Evolutionary conservation across 2,329 filamentous ascomycete genomes (phyloP).

Genomic region (Thielaviopsis populi): DNA sequence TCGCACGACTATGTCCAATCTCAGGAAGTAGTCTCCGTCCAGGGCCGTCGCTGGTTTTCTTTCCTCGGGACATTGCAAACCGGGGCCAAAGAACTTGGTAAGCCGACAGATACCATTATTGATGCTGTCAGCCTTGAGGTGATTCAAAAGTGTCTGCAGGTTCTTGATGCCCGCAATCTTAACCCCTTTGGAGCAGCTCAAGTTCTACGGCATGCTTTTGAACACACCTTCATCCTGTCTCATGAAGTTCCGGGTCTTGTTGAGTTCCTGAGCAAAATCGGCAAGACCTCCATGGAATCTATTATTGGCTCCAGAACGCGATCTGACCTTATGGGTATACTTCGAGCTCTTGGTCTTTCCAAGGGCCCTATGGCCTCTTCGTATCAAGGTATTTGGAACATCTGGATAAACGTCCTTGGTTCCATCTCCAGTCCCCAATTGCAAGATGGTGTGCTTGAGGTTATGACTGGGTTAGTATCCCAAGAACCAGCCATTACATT

Average conservation of each 20-base stretch:
- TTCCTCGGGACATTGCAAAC: conserved; percentile 18
- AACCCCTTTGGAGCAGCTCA: conserved; percentile 42
- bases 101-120: conserved; percentile 24
- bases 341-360: conserved; percentile 39
- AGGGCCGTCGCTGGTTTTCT: conserved; percentile 53
- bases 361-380: conserved; percentile 20
- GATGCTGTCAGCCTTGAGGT: conserved; percentile 21
- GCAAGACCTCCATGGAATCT: conserved; percentile 22
- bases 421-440: conserved; percentile 17
- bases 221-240: conserved; percentile 10
- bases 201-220: conserved; percentile 23
- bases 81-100: conserved; percentile 18
- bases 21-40: conserved; percentile 50
- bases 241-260: conserved; percentile 8
- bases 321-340: conserved; percentile 46
- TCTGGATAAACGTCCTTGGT: conserved; percentile 31
- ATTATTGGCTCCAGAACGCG: conserved; percentile 52
- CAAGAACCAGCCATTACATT: conserved; percentile 27
- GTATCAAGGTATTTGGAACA: conserved; percentile 32
- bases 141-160: conserved; percentile 23
- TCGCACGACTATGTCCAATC: conserved; percentile 62
- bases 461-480: conserved; percentile 34
- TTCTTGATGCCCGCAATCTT: conserved; percentile 37
- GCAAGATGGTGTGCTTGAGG: conserved; percentile 20
- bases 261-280: conserved; percentile 11